A percentile compares a stretch with the other conserved stretches of the same genome.
Conservation (phyloP, 768 basidiomycete genomes). For the Strobilomyces echinocephalus region DNA sequence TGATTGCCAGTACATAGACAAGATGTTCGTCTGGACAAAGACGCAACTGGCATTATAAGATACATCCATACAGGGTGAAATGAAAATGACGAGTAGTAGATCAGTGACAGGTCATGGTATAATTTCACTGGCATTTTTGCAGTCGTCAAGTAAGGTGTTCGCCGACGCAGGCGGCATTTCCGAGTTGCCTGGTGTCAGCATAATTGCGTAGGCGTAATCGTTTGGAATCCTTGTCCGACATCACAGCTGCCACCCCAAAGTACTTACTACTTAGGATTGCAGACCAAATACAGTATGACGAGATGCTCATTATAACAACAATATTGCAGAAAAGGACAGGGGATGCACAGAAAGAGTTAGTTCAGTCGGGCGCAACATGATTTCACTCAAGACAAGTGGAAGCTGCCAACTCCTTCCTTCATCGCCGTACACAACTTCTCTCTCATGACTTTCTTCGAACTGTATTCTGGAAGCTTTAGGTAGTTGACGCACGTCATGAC, state of each 20-base stretch:
- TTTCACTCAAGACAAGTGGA: constrained; percentile 81
- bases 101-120: too few relatives aligned
- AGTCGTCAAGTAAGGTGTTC: too few relatives aligned
- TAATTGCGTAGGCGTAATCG: not conserved
- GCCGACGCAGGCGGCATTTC: too few relatives aligned
- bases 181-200: not conserved
- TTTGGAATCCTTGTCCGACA: not conserved
- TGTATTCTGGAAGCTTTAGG: constrained; percentile 94
- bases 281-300: not conserved
- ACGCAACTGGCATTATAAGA: too few relatives aligned
- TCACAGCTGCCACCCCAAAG: not conserved
- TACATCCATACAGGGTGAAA: too few relatives aligned
- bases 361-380: constrained; percentile 7
- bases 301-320: constrained; percentile 10
- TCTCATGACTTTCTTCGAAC: constrained; percentile 76
- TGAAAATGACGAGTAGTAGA: too few relatives aligned
- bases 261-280: not conserved
- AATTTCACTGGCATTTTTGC: too few relatives aligned
- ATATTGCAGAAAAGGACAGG: constrained; percentile 9
- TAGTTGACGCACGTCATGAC: constrained; percentile 99
- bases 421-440: constrained; percentile 83
- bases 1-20: too few relatives aligned
- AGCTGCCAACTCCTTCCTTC: constrained; percentile 91
- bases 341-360: constrained; percentile 23
- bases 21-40: too few relatives aligned